phyloP scores from a whole-genome alignment of 306 rosid genomes.

The Lathyrus sativus region DNA sequence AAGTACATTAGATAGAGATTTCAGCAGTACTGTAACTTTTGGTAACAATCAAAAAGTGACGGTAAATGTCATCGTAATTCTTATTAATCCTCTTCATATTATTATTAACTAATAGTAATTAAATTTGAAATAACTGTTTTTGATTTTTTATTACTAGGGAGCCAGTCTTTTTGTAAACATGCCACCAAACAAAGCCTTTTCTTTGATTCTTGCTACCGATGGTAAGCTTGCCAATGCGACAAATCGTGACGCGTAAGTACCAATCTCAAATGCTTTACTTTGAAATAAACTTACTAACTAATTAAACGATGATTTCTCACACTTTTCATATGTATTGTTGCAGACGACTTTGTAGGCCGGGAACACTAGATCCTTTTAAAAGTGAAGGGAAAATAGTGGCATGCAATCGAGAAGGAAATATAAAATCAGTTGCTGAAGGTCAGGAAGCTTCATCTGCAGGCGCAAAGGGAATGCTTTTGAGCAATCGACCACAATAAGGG shows the following conservation, averaged over 20 bases:
- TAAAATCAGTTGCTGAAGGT: constrained; percentile 5
- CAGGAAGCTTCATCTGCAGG: constrained; percentile 46
- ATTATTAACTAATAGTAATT: not conserved
- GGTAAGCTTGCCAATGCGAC: no score
- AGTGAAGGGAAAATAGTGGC: constrained; percentile 57
- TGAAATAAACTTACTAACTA: not conserved
- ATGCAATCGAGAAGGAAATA: constrained; percentile 46
- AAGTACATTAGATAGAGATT: constrained; percentile 37
- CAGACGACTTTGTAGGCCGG: constrained; percentile 41
- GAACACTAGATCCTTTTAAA: constrained; percentile 24
- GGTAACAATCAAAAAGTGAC: constrained; percentile 34
- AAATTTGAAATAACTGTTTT: not conserved
- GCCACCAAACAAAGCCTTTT: constrained; percentile 39
- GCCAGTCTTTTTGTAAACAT: constrained; percentile 35
- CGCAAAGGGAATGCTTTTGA: constrained; percentile 57
- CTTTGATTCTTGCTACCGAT: constrained; percentile 32
- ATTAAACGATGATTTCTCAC: not conserved
- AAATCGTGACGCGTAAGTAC: no score
- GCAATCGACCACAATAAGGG: constrained; percentile 36
- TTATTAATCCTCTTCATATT: no score
- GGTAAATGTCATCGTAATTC: constrained; percentile 6
- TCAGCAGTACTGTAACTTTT: not conserved
- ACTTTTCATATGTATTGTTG: not conserved
- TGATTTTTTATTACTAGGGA: constrained; percentile 41
- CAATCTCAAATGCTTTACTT: not conserved